Percentiles rank a stretch among this genome's conserved stretches.
phyloP scores from a whole-genome alignment of 2,329 filamentous ascomycete genomes.

The Trichoderma simmonsii region DNA sequence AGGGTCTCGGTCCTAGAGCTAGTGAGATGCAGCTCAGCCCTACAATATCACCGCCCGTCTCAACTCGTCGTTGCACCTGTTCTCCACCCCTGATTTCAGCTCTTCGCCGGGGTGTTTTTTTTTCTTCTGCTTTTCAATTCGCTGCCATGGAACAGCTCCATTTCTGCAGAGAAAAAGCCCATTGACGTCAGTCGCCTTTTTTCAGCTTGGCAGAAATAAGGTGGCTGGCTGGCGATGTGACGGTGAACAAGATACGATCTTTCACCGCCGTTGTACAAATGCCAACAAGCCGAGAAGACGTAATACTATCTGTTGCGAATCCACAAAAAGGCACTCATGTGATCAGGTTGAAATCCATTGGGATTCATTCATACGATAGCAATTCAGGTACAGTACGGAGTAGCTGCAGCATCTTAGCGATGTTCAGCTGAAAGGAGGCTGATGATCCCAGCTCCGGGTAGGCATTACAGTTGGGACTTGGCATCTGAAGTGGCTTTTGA shows the following conservation, averaged over 20 bases:
- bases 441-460: neutral
- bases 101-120: neutral
- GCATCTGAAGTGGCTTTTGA: neutral
- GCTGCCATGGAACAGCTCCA: neutral
- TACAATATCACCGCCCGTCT: neutral
- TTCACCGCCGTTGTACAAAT: neutral
- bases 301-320: neutral
- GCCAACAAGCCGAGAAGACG: neutral
- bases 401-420: neutral
- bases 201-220: neutral
- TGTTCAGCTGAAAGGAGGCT: neutral
- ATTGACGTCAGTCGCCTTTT: neutral
- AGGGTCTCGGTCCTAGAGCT: neutral
- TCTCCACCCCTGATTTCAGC: slow-evolving; percentile 8
- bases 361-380: neutral
- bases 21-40: slow-evolving; percentile 13
- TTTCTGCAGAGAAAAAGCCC: neutral
- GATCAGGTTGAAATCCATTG: neutral
- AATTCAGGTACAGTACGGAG: neutral
- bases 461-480: neutral
- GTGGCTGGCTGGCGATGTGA: neutral
- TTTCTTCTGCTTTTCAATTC: neutral
- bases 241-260: neutral
- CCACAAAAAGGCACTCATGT: slow-evolving; percentile 1
- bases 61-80: neutral